Evolutionary conservation across 2,329 filamentous ascomycete species (phyloP).

Genomic region (Talaromyces funiculosus): DNA sequence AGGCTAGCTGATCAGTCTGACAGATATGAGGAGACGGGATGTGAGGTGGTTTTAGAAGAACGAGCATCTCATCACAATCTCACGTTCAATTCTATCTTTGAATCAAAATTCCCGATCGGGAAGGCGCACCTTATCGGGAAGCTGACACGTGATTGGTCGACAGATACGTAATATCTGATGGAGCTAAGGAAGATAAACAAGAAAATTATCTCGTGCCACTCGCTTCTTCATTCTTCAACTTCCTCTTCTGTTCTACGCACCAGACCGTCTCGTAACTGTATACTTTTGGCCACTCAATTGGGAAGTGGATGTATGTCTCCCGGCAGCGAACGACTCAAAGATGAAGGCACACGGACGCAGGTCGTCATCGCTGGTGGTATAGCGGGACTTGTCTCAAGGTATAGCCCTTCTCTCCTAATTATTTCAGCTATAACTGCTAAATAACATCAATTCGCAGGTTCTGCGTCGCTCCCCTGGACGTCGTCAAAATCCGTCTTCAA

Average conservation of each 20-base stretch:
- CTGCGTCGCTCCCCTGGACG: conserved; percentile 89
- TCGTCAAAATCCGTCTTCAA: conserved; percentile 96
- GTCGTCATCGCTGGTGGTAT: conserved; percentile 61
- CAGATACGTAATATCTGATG: background rate
- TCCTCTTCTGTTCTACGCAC: no score
- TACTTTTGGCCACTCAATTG: no score
- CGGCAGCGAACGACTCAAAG: conserved; percentile 58
- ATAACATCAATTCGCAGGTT: conserved; percentile 53
- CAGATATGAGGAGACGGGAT: no score
- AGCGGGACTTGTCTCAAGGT: conserved; percentile 86
- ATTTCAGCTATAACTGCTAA: background rate
- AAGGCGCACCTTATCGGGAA: background rate
- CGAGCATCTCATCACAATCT: no score
- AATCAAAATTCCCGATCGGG: background rate
- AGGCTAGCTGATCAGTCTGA: no score
- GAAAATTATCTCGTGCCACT: background rate
- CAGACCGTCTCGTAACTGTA: no score
- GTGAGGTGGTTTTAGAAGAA: no score
- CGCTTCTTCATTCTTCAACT: background rate
- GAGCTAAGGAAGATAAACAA: background rate
- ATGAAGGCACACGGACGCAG: conserved; percentile 65
- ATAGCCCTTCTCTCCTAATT: conserved; percentile 2
- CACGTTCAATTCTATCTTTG: background rate
- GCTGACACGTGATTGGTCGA: background rate
- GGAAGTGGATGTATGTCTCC: conserved; percentile 57